These are phyloP conservation scores for Colletotrichum musae DNA, from an alignment of 2,329 filamentous ascomycete species.

Conservation along the genomic window DNA sequence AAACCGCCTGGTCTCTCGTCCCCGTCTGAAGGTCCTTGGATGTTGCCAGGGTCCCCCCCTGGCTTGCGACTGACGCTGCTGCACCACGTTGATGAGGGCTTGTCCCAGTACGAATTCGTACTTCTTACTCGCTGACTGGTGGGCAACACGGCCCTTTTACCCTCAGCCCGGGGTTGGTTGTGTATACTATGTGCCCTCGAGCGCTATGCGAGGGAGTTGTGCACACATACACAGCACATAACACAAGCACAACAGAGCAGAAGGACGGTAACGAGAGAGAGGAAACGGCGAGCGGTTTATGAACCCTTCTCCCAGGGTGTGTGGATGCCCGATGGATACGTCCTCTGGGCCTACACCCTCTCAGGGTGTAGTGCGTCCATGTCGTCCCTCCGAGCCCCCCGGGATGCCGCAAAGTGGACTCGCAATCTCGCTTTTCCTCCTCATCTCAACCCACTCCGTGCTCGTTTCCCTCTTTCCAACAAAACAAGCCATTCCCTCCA, in stretches of 20 bases:
- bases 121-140: constrained; percentile 1
- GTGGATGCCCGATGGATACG: constrained; percentile 3
- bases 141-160: not conserved
- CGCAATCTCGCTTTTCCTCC: constrained; percentile 42
- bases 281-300: not conserved
- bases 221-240: constrained; percentile 19
- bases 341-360: constrained; percentile 35
- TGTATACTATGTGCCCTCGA: not conserved
- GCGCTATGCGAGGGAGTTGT: constrained; percentile 18
- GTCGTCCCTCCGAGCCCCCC: constrained; percentile 27
- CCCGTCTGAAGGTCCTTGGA: constrained; percentile 22
- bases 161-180: not conserved
- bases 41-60: constrained; percentile 12
- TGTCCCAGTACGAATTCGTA: constrained; percentile 15
- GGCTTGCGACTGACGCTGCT: constrained; percentile 23
- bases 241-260: not conserved
- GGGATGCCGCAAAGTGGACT: constrained; percentile 42
- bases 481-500: constrained; percentile 56
- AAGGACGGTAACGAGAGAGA: not conserved
- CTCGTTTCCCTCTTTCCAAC: constrained; percentile 54
- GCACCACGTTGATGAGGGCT: constrained; percentile 16
- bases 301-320: not conserved
- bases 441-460: constrained; percentile 46
- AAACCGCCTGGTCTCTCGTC: constrained; percentile 24
- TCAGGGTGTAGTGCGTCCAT: not conserved